Evolutionary conservation across 768 basidiomycete genomes (phyloP).

Genomic region (Mycena epipterygia): DNA sequence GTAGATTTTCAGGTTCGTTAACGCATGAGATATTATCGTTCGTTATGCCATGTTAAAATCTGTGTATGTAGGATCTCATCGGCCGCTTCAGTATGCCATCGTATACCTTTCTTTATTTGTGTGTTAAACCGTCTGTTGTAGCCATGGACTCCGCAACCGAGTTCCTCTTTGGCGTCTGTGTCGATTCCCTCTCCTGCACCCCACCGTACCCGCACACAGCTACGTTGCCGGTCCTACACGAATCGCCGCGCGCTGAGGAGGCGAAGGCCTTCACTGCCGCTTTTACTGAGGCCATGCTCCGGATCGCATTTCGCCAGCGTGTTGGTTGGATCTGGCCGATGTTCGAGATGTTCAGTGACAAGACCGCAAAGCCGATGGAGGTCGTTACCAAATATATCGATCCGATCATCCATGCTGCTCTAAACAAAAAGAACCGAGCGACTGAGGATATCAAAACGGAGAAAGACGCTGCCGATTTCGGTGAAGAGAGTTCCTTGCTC

Average conservation of each 20-base stretch:
- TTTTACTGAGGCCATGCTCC: conserved; percentile 62
- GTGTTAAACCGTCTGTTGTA: no score
- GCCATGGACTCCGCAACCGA: conserved; percentile 71
- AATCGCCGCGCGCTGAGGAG: conserved; percentile 38
- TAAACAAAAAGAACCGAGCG: conserved; percentile 32
- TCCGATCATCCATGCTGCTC: conserved; percentile 48
- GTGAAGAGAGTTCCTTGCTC: background rate
- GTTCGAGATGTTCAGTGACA: conserved; percentile 65
- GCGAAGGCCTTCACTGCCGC: conserved; percentile 57
- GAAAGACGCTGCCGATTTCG: background rate
- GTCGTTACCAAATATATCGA: conserved; percentile 52
- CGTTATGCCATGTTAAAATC: background rate
- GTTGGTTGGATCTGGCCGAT: conserved; percentile 65
- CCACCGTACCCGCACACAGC: conserved; percentile 59
- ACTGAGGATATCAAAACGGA: background rate
- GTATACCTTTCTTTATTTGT: no score
- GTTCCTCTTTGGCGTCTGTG: conserved; percentile 66
- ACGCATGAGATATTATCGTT: conserved; percentile 36
- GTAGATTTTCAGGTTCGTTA: conserved; percentile 44
- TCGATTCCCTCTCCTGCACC: conserved; percentile 59
- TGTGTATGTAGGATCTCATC: conserved; percentile 58
- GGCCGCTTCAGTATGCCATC: conserved; percentile 71
- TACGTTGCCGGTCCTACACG: conserved; percentile 25
- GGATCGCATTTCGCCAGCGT: conserved; percentile 55
- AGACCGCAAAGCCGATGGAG: conserved; percentile 58